These are phyloP conservation scores for Plasmodium vinckei DNA, from an alignment of 169 alveolate genomes.

Conservation along the genomic window DNA sequence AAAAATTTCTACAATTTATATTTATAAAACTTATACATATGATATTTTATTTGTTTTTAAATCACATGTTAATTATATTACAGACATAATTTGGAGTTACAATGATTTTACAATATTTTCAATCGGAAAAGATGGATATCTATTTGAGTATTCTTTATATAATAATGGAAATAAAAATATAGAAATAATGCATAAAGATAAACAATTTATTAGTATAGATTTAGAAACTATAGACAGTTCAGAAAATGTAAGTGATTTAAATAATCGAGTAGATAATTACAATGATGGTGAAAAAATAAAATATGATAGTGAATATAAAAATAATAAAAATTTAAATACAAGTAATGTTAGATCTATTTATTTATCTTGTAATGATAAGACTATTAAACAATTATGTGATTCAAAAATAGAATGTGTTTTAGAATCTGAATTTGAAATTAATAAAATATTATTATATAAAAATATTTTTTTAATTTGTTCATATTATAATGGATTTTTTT, in stretches of 20 bases:
- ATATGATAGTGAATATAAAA: constrained; percentile 56
- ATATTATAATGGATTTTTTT: constrained; percentile 64
- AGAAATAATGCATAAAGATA: constrained; percentile 70
- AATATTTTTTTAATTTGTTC: constrained; percentile 61
- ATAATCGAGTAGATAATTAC: constrained; percentile 1
- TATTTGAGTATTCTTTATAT: constrained; percentile 64
- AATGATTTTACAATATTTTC: constrained; percentile 65
- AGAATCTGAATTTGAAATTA: constrained; percentile 42
- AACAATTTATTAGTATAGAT: constrained; percentile 62
- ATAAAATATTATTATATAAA: constrained; percentile 65
- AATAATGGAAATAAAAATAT: constrained; percentile 75
- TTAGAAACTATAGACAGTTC: constrained; percentile 30
- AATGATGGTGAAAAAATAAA: constrained; percentile 7
- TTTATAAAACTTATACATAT: constrained; percentile 64
- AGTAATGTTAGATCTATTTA: constrained; percentile 52
- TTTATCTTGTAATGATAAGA: constrained; percentile 73
- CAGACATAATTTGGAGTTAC: constrained; percentile 55
- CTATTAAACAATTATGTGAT: constrained; percentile 66
- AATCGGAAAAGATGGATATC: constrained; percentile 66
- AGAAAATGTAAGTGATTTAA: constrained; percentile 7
- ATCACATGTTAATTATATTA: constrained; percentile 63
- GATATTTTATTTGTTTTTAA: constrained; percentile 55
- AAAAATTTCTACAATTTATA: constrained; percentile 59
- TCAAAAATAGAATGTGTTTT: constrained; percentile 47
- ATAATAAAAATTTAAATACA: constrained; percentile 11